Evolutionary conservation across 768 basidiomycete genomes (phyloP).

Genomic region (Lactifluus echinatus): DNA sequence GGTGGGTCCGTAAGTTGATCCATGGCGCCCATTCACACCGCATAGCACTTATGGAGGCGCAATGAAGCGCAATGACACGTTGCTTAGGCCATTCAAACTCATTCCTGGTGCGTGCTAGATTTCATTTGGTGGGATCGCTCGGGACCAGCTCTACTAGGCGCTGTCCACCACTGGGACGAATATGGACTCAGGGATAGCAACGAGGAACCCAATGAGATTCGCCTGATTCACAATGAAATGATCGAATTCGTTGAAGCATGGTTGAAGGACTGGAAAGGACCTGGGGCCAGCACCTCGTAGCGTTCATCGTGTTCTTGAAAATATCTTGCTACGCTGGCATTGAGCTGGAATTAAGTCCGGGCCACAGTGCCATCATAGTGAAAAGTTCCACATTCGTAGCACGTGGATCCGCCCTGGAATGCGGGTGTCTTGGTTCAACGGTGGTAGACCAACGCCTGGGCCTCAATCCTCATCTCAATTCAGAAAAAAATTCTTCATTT

Average conservation of each 20-base stretch:
- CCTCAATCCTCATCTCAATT: too few relatives aligned
- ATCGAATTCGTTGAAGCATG: conserved; percentile 72
- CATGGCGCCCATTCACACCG: conserved; percentile 83
- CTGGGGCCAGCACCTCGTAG: too few relatives aligned
- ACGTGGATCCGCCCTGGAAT: too few relatives aligned
- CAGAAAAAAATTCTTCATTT: too few relatives aligned
- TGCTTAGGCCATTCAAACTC: conserved; percentile 72
- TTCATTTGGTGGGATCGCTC: neutral
- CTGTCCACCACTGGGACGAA: conserved; percentile 70
- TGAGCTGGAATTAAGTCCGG: too few relatives aligned
- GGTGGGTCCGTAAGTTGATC: conserved; percentile 51
- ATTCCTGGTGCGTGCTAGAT: conserved; percentile 58
- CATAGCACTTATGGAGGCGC: conserved; percentile 61
- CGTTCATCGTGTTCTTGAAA: too few relatives aligned
- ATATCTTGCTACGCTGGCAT: too few relatives aligned
- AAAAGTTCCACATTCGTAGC: too few relatives aligned
- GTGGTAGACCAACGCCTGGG: too few relatives aligned
- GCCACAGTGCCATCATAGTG: too few relatives aligned
- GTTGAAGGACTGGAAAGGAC: conserved; percentile 38
- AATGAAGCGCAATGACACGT: conserved; percentile 56
- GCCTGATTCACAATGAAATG: conserved; percentile 72
- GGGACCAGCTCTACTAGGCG: conserved; percentile 33
- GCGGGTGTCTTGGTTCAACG: too few relatives aligned
- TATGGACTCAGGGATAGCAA: conserved; percentile 55
- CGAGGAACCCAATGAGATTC: conserved; percentile 70